phyloP scores from a whole-genome alignment of 129 eudicot species.

The sunflower (Helianthus annuus) region HanXRQr2.0-SUNRISE NC_035444.2:12388169-12388668 shows the following conservation, averaged over 20 bases:
- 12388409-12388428: not conserved
- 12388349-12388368: constrained; percentile 25
- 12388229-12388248: not conserved
- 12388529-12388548: constrained; percentile 45
- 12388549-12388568: constrained; percentile 18
- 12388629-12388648: no score
- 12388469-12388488: no score
- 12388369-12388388: not conserved
- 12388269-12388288: not conserved
- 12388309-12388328: constrained; percentile 36
- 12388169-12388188: constrained; percentile 34
- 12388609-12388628: no score
- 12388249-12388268: not conserved
- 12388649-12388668: no score
- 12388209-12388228: constrained; percentile 18
- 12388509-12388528: constrained; percentile 21
- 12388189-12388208: constrained; percentile 26
- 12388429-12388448: no score
- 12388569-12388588: no score
- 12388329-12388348: constrained; percentile 28
- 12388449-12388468: no score
- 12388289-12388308: constrained; percentile 11
- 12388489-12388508: no score
- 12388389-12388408: constrained; percentile 46
- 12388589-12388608: no score